Conservation (phyloP, 2,329 filamentous ascomycete genomes). For the Colletotrichum echinochloae region DNA sequence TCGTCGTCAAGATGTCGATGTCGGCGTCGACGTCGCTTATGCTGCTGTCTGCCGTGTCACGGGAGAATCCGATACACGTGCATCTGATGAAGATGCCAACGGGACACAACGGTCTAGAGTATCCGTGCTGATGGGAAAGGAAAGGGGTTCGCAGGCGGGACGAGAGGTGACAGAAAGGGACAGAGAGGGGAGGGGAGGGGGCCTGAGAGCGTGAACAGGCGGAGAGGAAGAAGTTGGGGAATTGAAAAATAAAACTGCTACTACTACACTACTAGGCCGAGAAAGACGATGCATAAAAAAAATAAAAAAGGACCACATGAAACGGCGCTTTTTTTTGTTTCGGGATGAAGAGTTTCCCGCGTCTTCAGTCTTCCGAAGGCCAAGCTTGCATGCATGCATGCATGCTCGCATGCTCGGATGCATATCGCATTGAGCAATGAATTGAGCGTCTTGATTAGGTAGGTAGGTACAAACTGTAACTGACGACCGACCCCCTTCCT, state of each 20-base stretch:
- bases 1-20: not conserved
- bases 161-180: not conserved
- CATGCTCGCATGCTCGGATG: too few relatives aligned
- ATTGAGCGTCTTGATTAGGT: not conserved
- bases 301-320: not conserved
- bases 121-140: not conserved
- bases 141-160: not conserved
- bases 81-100: not conserved
- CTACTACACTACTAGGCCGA: too few relatives aligned
- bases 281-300: not conserved
- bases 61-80: not conserved
- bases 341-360: slow-evolving; percentile 24
- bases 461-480: too few relatives aligned
- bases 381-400: too few relatives aligned
- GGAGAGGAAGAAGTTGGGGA: not conserved
- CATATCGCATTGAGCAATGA: not conserved
- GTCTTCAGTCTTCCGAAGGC: too few relatives aligned
- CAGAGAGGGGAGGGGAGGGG: too few relatives aligned
- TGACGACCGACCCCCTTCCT: not conserved
- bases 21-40: too few relatives aligned
- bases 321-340: slow-evolving; percentile 5
- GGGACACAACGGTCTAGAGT: slow-evolving; percentile 10
- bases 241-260: not conserved
- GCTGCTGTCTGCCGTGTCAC: not conserved
- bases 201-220: not conserved